Conservation (phyloP, 768 basidiomycete genomes). For the Boletus huronensis region DNA sequence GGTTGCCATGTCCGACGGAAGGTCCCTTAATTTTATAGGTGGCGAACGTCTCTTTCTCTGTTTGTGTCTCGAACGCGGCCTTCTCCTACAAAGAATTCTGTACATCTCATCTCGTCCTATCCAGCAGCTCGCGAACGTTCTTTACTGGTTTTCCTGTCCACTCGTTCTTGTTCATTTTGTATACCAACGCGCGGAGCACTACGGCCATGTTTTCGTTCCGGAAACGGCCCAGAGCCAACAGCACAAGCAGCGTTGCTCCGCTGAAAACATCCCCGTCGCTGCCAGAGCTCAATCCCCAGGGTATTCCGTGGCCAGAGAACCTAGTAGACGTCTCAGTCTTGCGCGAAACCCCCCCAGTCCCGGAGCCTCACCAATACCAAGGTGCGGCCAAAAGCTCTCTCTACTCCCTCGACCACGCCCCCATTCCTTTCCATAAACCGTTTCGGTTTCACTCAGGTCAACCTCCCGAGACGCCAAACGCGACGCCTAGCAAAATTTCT, state of each 20-base stretch:
- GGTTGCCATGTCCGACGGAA: constrained; percentile 27
- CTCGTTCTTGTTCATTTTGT: constrained; percentile 25
- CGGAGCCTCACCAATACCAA: constrained; percentile 43
- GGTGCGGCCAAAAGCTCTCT: constrained; percentile 73
- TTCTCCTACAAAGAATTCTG: constrained; percentile 18
- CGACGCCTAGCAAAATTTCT: constrained; percentile 54
- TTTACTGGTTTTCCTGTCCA: constrained; percentile 23
- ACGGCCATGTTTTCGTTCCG: constrained; percentile 69
- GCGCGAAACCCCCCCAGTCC: constrained; percentile 38
- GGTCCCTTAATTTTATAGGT: constrained; percentile 21
- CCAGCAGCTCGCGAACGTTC: constrained; percentile 19
- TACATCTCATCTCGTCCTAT: constrained; percentile 13
- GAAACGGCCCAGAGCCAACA: constrained; percentile 53
- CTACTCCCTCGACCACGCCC: constrained; percentile 45
- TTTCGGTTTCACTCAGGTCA: constrained; percentile 53
- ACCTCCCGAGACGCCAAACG: constrained; percentile 18
- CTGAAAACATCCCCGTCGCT: constrained; percentile 78
- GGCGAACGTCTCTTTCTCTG: constrained; percentile 9
- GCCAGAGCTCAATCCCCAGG: constrained; percentile 70
- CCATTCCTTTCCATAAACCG: constrained; percentile 82
- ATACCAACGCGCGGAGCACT: constrained; percentile 14
- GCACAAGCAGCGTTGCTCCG: constrained; percentile 37
- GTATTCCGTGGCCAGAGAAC: constrained; percentile 82
- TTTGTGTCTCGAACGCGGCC: constrained; percentile 12
- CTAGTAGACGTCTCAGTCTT: constrained; percentile 72